Conservation (phyloP, 2,329 filamentous ascomycete species). For the Beauveria varroae region DNA sequence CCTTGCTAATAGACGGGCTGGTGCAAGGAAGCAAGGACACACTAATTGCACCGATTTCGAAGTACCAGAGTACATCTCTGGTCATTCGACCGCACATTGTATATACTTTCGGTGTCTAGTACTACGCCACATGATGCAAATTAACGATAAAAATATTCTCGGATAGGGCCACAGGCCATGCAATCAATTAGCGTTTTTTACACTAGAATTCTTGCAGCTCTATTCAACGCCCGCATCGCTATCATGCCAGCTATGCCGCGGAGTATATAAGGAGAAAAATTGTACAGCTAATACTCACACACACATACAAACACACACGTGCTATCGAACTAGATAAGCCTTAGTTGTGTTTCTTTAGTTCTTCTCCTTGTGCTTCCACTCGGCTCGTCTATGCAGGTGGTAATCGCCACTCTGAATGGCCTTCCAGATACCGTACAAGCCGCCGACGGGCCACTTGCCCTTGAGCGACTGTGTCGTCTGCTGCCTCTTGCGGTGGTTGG, state of each 20-base stretch:
- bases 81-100: background rate
- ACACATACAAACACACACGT: background rate
- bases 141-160: background rate
- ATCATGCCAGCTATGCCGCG: background rate
- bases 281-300: background rate
- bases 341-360: background rate
- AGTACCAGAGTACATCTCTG: background rate
- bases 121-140: background rate
- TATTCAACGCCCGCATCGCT: background rate
- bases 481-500: conserved; percentile 31
- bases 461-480: conserved; percentile 36
- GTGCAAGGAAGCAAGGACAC: background rate
- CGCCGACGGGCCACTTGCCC: conserved; percentile 47
- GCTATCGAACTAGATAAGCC: background rate
- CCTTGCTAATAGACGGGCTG: conserved; percentile 7
- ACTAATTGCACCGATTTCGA: background rate
- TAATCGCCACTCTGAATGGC: conserved; percentile 52
- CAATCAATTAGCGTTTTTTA: background rate
- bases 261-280: background rate
- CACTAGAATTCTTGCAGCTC: background rate
- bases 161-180: background rate
- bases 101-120: conserved; percentile 1
- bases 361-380: conserved; percentile 44
- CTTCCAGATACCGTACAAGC: conserved; percentile 52
- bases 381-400: conserved; percentile 41